These are phyloP conservation scores for Talaromyces sp. DNA, from an alignment of 2,329 filamentous ascomycete genomes.

Conservation along the genomic window DNA sequence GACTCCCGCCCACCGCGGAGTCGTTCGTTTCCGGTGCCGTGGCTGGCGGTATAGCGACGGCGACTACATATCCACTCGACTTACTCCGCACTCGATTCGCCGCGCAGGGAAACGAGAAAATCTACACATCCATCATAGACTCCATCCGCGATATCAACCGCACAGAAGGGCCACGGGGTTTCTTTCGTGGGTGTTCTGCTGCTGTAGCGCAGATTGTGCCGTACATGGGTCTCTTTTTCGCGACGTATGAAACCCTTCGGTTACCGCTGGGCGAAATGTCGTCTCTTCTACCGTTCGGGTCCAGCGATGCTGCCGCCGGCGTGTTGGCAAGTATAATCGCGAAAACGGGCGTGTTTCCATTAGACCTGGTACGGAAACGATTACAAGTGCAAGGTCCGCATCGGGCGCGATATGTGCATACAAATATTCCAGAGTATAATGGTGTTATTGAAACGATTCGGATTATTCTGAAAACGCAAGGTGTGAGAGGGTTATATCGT, in stretches of 20 bases:
- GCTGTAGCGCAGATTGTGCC: conserved; percentile 85
- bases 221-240: conserved; percentile 96
- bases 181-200: conserved; percentile 82
- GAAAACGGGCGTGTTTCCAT: conserved; percentile 87
- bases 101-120: conserved; percentile 76
- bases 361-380: conserved; percentile 88
- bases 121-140: conserved; percentile 70
- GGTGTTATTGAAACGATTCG: conserved; percentile 64
- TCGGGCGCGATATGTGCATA: conserved; percentile 71
- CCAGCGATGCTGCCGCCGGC: conserved; percentile 79
- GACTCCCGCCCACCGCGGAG: conserved; percentile 64
- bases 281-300: conserved; percentile 62
- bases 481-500: conserved; percentile 76
- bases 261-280: conserved; percentile 46
- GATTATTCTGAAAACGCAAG: conserved; percentile 68
- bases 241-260: conserved; percentile 75
- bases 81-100: conserved; percentile 91
- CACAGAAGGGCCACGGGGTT: conserved; percentile 73
- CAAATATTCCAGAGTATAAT: conserved; percentile 81
- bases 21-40: conserved; percentile 79
- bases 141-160: conserved; percentile 70
- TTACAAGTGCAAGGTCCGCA: conserved; percentile 95
- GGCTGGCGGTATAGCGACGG: conserved; percentile 79
- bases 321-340: conserved; percentile 73
- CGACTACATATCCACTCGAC: conserved; percentile 85